These are phyloP conservation scores for Naematelia aurantialba DNA, from an alignment of 768 basidiomycete genomes.

Conservation along the genomic window DNA sequence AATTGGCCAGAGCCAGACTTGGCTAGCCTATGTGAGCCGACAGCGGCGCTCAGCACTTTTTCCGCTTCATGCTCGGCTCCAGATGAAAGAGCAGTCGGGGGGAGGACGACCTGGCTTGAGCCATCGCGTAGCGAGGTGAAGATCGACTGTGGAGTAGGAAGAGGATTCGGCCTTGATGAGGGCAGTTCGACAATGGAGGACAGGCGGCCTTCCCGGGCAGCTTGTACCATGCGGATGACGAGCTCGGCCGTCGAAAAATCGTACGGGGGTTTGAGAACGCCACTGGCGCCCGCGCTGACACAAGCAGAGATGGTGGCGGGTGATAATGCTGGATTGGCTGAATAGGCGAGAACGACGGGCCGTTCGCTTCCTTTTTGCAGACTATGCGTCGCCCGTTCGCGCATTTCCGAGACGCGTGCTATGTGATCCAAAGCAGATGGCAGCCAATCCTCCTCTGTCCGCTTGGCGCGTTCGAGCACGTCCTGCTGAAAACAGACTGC, in stretches of 20 bases:
- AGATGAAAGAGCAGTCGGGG: conserved; percentile 34
- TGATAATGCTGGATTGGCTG: conserved; percentile 45
- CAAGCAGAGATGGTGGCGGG: conserved; percentile 33
- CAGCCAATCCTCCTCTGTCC: conserved; percentile 48
- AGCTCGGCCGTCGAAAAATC: conserved; percentile 30
- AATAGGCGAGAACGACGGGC: conserved; percentile 46
- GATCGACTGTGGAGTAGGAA: conserved; percentile 3
- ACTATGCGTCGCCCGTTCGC: conserved; percentile 7
- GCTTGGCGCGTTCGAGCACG: conserved; percentile 42
- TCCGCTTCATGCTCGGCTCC: conserved; percentile 41
- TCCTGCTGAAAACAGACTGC: conserved; percentile 51
- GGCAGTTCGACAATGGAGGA: conserved; percentile 21
- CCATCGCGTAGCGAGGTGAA: not conserved
- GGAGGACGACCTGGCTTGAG: conserved; percentile 24
- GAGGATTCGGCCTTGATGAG: not conserved
- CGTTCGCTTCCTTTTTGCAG: not conserved
- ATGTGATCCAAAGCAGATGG: conserved; percentile 44
- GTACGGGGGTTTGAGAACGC: conserved; percentile 49
- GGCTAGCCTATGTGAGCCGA: not conserved
- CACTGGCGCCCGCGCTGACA: conserved; percentile 38
- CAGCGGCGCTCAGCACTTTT: conserved; percentile 25
- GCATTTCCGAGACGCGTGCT: conserved; percentile 22
- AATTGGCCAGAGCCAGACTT: not conserved
- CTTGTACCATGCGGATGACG: conserved; percentile 26
- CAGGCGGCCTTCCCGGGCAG: conserved; percentile 25